A percentile compares a stretch with the other conserved stretches of the same genome.
Evolutionary conservation across 2,329 filamentous ascomycete genomes (phyloP).

Genomic region (Verticillium nubilum): DNA sequence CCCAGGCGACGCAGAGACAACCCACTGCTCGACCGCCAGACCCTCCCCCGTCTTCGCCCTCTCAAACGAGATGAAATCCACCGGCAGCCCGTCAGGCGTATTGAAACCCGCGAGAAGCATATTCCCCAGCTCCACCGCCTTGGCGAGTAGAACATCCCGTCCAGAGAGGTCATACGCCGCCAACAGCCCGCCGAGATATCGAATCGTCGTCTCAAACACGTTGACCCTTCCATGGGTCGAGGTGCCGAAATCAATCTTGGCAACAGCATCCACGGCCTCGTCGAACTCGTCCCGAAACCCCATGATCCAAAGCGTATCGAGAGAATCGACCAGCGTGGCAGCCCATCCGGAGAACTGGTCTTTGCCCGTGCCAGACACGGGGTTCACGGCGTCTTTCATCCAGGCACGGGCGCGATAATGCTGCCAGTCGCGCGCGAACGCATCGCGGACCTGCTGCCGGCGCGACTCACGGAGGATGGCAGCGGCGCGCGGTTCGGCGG

Average conservation of each 20-base stretch:
- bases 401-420: constrained; percentile 38
- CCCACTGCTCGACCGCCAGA: constrained; percentile 22
- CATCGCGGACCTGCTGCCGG: constrained; percentile 30
- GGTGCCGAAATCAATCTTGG: constrained; percentile 43
- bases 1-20: constrained; percentile 41
- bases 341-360: constrained; percentile 42
- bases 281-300: constrained; percentile 43
- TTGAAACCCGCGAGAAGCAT: constrained; percentile 63
- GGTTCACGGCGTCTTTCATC: constrained; percentile 40
- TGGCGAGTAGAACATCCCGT: constrained; percentile 47
- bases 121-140: constrained; percentile 59
- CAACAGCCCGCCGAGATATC: constrained; percentile 64
- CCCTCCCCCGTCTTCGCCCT: constrained; percentile 28
- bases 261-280: constrained; percentile 37
- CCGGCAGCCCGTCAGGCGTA: constrained; percentile 60
- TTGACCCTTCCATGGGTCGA: constrained; percentile 23
- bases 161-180: constrained; percentile 63
- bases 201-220: constrained; percentile 66
- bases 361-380: constrained; percentile 34
- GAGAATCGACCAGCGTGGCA: constrained; percentile 37
- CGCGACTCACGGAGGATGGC: constrained; percentile 21
- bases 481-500: constrained; percentile 14
- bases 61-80: constrained; percentile 38
- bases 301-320: constrained; percentile 52
- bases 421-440: constrained; percentile 30